Evolutionary conservation across 352 stramenopile genomes (phyloP).

Genomic region (Phytophthora rubi): DNA sequence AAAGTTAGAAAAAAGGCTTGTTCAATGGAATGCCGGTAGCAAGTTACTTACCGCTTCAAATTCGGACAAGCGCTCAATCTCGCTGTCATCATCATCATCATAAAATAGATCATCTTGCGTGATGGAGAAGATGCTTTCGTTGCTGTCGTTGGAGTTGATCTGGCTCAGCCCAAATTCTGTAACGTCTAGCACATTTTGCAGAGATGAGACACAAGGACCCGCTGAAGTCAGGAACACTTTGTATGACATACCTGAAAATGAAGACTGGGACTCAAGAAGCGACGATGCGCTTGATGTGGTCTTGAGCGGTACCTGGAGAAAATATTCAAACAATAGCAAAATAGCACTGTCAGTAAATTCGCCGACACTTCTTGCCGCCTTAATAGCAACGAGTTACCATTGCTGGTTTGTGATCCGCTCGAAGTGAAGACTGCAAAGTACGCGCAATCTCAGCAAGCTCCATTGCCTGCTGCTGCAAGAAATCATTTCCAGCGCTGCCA

Average conservation of each 20-base stretch:
- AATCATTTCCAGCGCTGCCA: constrained; percentile 41
- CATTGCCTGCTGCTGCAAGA: constrained; percentile 65
- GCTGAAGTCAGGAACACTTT: not conserved
- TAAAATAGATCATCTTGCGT: constrained; percentile 57
- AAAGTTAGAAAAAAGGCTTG: not conserved
- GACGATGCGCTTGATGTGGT: constrained; percentile 47
- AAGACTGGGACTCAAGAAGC: constrained; percentile 28
- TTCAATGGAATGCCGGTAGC: too few species aligned
- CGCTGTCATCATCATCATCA: constrained; percentile 50
- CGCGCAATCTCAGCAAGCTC: constrained; percentile 70
- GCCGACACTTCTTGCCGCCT: not conserved
- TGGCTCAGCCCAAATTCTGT: constrained; percentile 50
- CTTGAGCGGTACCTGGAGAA: constrained; percentile 24
- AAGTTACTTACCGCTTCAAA: constrained; percentile 66
- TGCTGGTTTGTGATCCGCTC: constrained; percentile 26
- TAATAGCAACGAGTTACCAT: constrained; percentile 16
- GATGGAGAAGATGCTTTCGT: constrained; percentile 61
- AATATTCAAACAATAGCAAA: constrained; percentile 3
- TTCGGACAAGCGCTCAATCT: constrained; percentile 71
- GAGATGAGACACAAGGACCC: constrained; percentile 1
- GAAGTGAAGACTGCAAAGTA: constrained; percentile 65
- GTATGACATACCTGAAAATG: constrained; percentile 31
- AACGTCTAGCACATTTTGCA: constrained; percentile 19
- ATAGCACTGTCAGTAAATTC: not conserved
- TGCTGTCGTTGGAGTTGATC: constrained; percentile 56